Percentiles rank a stretch among this genome's conserved stretches.
Evolutionary conservation across 768 basidiomycete genomes (phyloP).

Genomic region (Lactifluus hygrophoroides): DNA sequence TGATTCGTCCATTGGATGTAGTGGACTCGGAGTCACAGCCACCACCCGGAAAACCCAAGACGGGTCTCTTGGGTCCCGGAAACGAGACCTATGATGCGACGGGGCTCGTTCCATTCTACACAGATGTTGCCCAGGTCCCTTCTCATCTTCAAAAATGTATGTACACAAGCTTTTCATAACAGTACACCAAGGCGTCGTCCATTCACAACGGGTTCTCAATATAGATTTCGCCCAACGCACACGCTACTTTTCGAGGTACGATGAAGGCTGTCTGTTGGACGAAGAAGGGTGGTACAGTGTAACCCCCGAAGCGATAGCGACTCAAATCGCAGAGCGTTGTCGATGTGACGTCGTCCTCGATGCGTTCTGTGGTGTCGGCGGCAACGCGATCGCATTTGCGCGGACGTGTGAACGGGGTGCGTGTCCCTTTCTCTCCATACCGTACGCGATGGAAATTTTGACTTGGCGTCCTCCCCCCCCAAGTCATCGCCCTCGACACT

Average conservation of each 20-base stretch:
- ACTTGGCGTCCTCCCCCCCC: neutral
- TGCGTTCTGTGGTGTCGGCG: conserved; percentile 96
- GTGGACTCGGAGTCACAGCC: neutral
- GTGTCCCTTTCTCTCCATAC: conserved; percentile 20
- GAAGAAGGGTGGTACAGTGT: conserved; percentile 98
- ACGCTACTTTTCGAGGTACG: conserved; percentile 73
- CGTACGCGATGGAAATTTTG: neutral
- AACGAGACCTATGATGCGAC: conserved; percentile 43
- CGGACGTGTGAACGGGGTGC: conserved; percentile 89
- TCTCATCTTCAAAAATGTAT: conserved; percentile 75
- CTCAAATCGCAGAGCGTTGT: conserved; percentile 90
- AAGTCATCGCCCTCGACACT: conserved; percentile 91
- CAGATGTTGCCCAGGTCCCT: conserved; percentile 58
- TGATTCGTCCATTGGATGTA: neutral
- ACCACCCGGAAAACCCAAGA: neutral
- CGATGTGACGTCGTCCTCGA: conserved; percentile 79
- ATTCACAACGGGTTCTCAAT: neutral
- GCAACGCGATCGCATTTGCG: conserved; percentile 96
- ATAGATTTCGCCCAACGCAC: conserved; percentile 82
- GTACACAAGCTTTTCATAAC: conserved; percentile 25
- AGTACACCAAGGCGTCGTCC: neutral
- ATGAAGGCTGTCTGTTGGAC: conserved; percentile 78
- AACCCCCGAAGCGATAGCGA: conserved; percentile 88
- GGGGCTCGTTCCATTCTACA: conserved; percentile 66
- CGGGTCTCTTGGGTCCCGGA: conserved; percentile 13